Percentiles rank a stretch among this genome's conserved stretches.
Conservation (phyloP, 441 rosid genomes). For the Melastoma candidum region DNA sequence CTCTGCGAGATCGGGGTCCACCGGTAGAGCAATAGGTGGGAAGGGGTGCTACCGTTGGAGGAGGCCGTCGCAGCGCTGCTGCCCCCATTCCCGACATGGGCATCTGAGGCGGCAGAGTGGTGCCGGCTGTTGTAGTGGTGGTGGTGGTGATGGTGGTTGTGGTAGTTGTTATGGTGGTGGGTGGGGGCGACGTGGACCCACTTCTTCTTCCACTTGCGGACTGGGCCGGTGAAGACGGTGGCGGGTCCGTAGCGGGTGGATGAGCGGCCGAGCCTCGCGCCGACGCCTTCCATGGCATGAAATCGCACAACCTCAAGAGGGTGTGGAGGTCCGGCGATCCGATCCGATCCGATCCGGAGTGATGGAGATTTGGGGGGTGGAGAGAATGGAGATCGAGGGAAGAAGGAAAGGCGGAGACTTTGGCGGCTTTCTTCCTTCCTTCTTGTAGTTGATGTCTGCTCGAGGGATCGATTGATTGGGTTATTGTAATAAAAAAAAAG, state of each 20-base stretch:
- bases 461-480: too few species aligned
- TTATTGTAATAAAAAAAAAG: too few species aligned
- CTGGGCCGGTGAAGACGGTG: slow-evolving; percentile 87
- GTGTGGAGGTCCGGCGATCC: too few species aligned
- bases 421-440: too few species aligned
- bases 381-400: too few species aligned
- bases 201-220: slow-evolving; percentile 94
- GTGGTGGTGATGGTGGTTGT: neutral
- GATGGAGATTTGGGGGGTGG: too few species aligned
- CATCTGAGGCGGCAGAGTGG: too few species aligned
- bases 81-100: slow-evolving; percentile 7
- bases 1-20: slow-evolving; percentile 69
- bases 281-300: slow-evolving; percentile 80
- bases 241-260: slow-evolving; percentile 95
- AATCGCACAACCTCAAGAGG: too few species aligned
- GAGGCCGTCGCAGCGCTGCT: slow-evolving; percentile 20
- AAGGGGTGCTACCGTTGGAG: slow-evolving; percentile 40
- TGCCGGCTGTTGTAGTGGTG: too few species aligned
- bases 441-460: too few species aligned
- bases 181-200: slow-evolving; percentile 74
- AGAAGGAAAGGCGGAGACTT: too few species aligned
- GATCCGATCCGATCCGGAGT: too few species aligned
- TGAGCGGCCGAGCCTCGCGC: slow-evolving; percentile 88
- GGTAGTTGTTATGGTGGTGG: slow-evolving; percentile 16
- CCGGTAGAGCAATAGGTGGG: slow-evolving; percentile 66